phyloP scores from a whole-genome alignment of 192 early-diverging fungal genomes.

The Backusella liffmaniae region DNA sequence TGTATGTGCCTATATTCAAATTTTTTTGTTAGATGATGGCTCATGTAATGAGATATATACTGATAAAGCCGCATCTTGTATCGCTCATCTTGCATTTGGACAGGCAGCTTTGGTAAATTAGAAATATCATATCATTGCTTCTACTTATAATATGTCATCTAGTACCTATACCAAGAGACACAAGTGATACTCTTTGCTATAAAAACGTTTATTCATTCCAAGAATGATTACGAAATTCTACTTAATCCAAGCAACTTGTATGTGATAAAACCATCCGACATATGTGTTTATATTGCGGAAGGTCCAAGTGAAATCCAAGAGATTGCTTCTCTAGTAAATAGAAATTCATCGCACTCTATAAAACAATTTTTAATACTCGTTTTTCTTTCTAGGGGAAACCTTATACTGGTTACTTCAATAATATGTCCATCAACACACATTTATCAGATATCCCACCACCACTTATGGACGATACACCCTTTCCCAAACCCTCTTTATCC shows the following conservation, averaged over 20 bases:
- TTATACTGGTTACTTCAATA: neutral
- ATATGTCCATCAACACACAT: neutral
- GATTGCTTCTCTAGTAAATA: constrained; percentile 31
- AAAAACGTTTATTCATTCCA: constrained; percentile 20
- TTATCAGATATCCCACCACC: neutral
- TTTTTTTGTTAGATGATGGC: constrained; percentile 44
- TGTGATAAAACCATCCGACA: constrained; percentile 39
- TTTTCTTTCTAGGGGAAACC: neutral
- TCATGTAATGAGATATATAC: constrained; percentile 62
- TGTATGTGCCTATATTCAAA: neutral
- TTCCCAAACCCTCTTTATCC: neutral
- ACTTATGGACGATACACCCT: neutral
- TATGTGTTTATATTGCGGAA: constrained; percentile 54
- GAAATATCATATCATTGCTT: neutral
- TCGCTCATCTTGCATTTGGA: constrained; percentile 57
- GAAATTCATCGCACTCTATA: neutral
- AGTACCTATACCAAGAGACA: constrained; percentile 41
- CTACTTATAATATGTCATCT: neutral
- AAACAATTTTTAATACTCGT: neutral
- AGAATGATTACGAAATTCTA: constrained; percentile 37
- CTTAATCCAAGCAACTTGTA: constrained; percentile 57
- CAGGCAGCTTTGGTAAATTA: constrained; percentile 41
- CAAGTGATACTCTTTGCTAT: constrained; percentile 48
- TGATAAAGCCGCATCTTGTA: constrained; percentile 41
- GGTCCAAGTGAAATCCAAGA: constrained; percentile 40